Percentiles rank a stretch among this genome's conserved stretches.
These are phyloP conservation scores for Kluyveromyces wickerhamii DNA, from an alignment of 805 yeast genomes.

Conservation along the genomic window DNA sequence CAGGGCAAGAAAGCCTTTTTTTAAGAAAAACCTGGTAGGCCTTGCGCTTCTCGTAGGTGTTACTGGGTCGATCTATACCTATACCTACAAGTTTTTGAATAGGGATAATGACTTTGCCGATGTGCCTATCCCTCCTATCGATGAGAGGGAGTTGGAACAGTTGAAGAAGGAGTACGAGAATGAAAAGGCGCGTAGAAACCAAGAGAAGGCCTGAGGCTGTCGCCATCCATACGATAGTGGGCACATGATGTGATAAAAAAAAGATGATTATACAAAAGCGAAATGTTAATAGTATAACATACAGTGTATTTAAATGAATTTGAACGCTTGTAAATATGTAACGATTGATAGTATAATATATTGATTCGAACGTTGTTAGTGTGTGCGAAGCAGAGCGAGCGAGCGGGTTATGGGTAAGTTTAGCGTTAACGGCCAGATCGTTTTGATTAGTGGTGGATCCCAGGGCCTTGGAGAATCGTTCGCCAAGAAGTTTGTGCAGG, in stretches of 20 bases:
- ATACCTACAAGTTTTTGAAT: slow-evolving; percentile 59
- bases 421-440: slow-evolving; percentile 41
- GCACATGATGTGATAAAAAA: no score
- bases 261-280: no score
- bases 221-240: no score
- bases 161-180: slow-evolving; percentile 66
- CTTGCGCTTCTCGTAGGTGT: slow-evolving; percentile 53
- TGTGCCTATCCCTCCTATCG: slow-evolving; percentile 89
- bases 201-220: no score
- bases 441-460: slow-evolving; percentile 85
- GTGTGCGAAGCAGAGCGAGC: no score
- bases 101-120: slow-evolving; percentile 75
- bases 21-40: slow-evolving; percentile 63
- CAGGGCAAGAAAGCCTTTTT: slow-evolving; percentile 82
- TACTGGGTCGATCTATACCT: slow-evolving; percentile 55
- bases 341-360: no score
- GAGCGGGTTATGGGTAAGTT: slow-evolving; percentile 14
- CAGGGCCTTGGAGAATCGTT: slow-evolving; percentile 87
- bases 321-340: no score
- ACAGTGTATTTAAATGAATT: no score
- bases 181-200: slow-evolving; percentile 19
- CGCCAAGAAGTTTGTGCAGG: slow-evolving; percentile 45
- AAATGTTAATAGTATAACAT: no score
- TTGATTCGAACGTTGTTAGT: no score
- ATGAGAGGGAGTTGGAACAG: slow-evolving; percentile 64